Conservation (phyloP, 78 protist genomes). For the Dictyostelium purpureum region DNA sequence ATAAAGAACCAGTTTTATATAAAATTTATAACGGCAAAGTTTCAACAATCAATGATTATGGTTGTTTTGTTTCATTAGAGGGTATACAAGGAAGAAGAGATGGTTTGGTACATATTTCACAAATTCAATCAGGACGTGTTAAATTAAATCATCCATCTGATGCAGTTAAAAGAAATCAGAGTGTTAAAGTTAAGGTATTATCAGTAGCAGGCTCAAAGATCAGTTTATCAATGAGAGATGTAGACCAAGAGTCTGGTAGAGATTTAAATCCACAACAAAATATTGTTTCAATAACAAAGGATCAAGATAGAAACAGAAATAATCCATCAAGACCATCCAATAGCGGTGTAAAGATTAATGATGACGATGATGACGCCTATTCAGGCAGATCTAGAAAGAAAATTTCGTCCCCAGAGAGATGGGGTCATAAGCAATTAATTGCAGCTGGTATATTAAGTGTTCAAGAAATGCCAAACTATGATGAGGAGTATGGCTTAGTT, state of each 20-base stretch:
- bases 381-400: slow-evolving; percentile 61
- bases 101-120: slow-evolving; percentile 93
- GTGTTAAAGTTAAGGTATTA: slow-evolving; percentile 88
- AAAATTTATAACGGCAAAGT: slow-evolving; percentile 87
- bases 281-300: neutral
- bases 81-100: slow-evolving; percentile 83
- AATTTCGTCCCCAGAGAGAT: slow-evolving; percentile 92
- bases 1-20: slow-evolving; percentile 82
- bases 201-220: slow-evolving; percentile 74
- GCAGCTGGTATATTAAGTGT: slow-evolving; percentile 89
- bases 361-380: slow-evolving; percentile 20
- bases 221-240: slow-evolving; percentile 88
- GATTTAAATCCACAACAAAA: slow-evolving; percentile 86
- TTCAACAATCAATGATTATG: slow-evolving; percentile 85
- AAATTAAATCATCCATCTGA: slow-evolving; percentile 16
- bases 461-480: slow-evolving; percentile 81
- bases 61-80: slow-evolving; percentile 85
- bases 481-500: slow-evolving; percentile 81
- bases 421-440: slow-evolving; percentile 91
- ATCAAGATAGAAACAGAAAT: neutral
- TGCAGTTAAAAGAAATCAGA: slow-evolving; percentile 56
- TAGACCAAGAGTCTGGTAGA: slow-evolving; percentile 93
- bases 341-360: neutral
- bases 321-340: slow-evolving; percentile 49
- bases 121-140: neutral